These are phyloP conservation scores for Wickerhamiella occidentalis DNA, from an alignment of 805 yeast genomes.

Conservation along the genomic window DNA sequence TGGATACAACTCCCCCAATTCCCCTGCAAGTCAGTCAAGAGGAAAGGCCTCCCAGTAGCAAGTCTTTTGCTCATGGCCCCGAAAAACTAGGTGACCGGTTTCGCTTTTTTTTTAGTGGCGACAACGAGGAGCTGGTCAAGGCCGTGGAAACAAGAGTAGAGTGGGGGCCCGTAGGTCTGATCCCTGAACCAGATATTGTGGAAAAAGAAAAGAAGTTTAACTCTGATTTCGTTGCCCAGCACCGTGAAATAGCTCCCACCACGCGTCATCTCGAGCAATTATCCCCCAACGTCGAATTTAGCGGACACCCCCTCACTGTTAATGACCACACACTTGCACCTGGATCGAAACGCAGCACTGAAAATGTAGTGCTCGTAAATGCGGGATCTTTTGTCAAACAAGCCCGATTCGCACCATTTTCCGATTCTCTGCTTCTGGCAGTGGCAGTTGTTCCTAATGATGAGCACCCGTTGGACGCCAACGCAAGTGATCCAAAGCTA, in stretches of 20 bases:
- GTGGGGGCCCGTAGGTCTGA: constrained; percentile 41
- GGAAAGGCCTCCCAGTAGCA: neutral
- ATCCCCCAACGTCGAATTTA: neutral
- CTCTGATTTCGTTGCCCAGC: neutral
- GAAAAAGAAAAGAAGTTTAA: neutral
- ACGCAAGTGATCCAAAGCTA: constrained; percentile 4
- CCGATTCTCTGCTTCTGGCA: constrained; percentile 9
- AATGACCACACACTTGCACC: constrained; percentile 13
- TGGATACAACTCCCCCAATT: neutral
- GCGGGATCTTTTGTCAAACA: constrained; percentile 14
- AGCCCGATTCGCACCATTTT: constrained; percentile 13
- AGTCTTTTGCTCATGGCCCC: neutral
- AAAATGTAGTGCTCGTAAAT: constrained; percentile 13
- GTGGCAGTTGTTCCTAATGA: constrained; percentile 23
- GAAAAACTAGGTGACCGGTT: constrained; percentile 23
- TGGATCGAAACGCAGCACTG: constrained; percentile 4
- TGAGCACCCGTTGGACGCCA: constrained; percentile 28
- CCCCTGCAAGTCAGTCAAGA: neutral
- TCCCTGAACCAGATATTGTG: constrained; percentile 27
- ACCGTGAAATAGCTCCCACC: neutral
- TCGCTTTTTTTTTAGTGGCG: constrained; percentile 39
- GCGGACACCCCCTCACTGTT: constrained; percentile 5
- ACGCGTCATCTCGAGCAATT: neutral
- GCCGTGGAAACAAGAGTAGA: constrained; percentile 36
- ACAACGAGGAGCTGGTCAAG: constrained; percentile 33